Evolutionary conservation across 164 flowering plant species (phyloP), one percentile per base, ranked within the genome.

Genomic region (Tetracentron sinense): DNA sequence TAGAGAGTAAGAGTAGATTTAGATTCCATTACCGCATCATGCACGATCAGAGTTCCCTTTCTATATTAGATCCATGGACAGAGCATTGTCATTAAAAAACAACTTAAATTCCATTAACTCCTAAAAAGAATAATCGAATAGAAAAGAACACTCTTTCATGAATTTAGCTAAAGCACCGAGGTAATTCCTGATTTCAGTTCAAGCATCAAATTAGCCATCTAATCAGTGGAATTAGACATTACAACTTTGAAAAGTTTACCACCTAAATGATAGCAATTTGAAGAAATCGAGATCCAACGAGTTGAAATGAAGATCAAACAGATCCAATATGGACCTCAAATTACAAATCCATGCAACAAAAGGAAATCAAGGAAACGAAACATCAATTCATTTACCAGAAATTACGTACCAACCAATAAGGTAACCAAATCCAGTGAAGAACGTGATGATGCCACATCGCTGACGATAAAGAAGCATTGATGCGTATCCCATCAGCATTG

Each of bases 321-420:
- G 38, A 33, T 33, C 44, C 11, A 38, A n/a, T n/a, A n/a, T n/a
- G n/a, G n/a, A n/a, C n/a, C n/a, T 38, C 44, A 12, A 38, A 38
- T n/a, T n/a, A 38, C 14, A 38, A 33, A 38, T 38, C 14, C 44
- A 38, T 4, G 14, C 14, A 1, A 38, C 2, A 4, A 12, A 1
- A 38, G 14, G 14, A 12, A 38, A 38, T 33, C 38, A 33, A 4
- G 6, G 10, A 33, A 33, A 33, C 38, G 4, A 33, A 33, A 33
- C 38, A 33, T 33, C 10, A n/a, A 14, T 23, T 21, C 7, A 27
- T 28, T 28, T 4, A 15, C 6, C 0, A 1, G 42, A 2, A 28
- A 29, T 15, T 6, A 31, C 79, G 17, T 72, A 95, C 99, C 99
- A 95, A 14, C 94, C 97, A 52, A 95, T 87, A 55, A 95, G 88